A percentile compares a stretch with the other conserved stretches of the same genome.
phyloP scores from a whole-genome alignment of 2,329 filamentous ascomycete species.

The Alternaria solani region DNA sequence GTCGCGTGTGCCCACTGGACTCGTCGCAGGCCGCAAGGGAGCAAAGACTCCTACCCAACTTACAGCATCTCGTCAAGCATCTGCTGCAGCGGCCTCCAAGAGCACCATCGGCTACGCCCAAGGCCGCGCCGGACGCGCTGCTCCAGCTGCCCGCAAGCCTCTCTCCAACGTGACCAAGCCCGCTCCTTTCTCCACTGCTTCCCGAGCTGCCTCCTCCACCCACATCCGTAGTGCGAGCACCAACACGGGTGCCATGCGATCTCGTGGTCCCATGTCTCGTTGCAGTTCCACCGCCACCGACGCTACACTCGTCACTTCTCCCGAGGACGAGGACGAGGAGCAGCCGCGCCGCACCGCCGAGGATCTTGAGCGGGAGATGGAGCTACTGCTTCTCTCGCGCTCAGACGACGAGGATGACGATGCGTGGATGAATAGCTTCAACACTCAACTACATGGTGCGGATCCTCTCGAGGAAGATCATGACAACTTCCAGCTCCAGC shows the following conservation, averaged over 20 bases:
- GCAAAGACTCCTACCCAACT: constrained; percentile 53
- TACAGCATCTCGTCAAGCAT: constrained; percentile 64
- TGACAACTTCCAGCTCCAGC: constrained; percentile 42
- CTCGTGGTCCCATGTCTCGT: constrained; percentile 39
- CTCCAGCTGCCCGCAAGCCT: constrained; percentile 46
- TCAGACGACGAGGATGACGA: constrained; percentile 43
- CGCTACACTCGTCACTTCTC: constrained; percentile 38
- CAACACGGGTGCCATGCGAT: constrained; percentile 19
- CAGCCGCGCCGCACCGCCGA: constrained; percentile 38
- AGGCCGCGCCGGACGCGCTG: constrained; percentile 67
- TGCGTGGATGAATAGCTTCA: constrained; percentile 44
- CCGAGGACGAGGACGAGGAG: constrained; percentile 35
- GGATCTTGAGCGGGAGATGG: constrained; percentile 46
- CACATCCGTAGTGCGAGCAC: constrained; percentile 26
- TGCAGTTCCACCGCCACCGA: constrained; percentile 45
- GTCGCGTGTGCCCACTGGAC: constrained; percentile 47
- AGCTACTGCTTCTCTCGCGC: constrained; percentile 36
- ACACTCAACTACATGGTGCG: constrained; percentile 30
- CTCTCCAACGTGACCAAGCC: constrained; percentile 48
- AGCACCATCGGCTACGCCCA: constrained; percentile 87
- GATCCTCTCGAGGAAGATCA: constrained; percentile 41
- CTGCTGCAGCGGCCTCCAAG: constrained; percentile 73
- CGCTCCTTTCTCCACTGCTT: constrained; percentile 37
- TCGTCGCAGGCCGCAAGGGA: constrained; percentile 53
- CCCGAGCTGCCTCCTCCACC: constrained; percentile 26